Base-by-base conservation (phyloP, 1,284 basidiomycete genomes). In the Lentinula novae-zelandiae region DNA sequence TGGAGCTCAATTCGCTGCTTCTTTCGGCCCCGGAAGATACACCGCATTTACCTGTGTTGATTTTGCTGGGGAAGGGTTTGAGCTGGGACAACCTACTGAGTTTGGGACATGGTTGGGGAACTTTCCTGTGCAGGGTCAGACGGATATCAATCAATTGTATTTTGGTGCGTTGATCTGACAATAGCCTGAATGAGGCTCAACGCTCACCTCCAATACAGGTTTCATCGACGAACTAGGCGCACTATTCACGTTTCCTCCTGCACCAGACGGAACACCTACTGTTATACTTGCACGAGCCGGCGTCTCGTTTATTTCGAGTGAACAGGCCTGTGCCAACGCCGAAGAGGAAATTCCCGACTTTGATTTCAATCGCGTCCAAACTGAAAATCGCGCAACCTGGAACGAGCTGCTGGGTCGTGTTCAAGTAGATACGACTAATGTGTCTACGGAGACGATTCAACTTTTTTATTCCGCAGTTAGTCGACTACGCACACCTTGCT, bases 331-430 rank as follows among this genome's bases (percentile, higher is more conserved):
- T 66, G 63, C 73, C 0, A 86, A 84, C 64, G 84, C 84, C 0
- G 81, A 83, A 66, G 73, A 78, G 50, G 86, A 88, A 66, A 84
- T 87, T n/a, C 80, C 81, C 0, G 75, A 81, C 63, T 85, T 80
- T 62, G 78, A 83, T 64, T 86, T 87, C 65, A 80, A 82, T 5
- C 67, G 67, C 2, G 78, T 83, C 2, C 72, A 74, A 15, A 66
- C 67, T 3, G 75, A 76, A 10, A 78, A 77, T 36, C 71, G 81
- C 46, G 74, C 72, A 7, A 70, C 75, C 55, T 88, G 86, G 86
- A 82, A 82, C 63, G 83, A 86, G 38, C 64, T 85, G 0, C 72
- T 88, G 10, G 75, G 78, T 2, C 75, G 82, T 6, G 72, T 88
- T 0, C 78, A 84, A 61, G 82, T 88, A 2, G 79, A 83, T 60